These are phyloP conservation scores for Solanum medicagineum DNA, from an alignment of 257 asterid genomes.

Conservation along the genomic window DNA sequence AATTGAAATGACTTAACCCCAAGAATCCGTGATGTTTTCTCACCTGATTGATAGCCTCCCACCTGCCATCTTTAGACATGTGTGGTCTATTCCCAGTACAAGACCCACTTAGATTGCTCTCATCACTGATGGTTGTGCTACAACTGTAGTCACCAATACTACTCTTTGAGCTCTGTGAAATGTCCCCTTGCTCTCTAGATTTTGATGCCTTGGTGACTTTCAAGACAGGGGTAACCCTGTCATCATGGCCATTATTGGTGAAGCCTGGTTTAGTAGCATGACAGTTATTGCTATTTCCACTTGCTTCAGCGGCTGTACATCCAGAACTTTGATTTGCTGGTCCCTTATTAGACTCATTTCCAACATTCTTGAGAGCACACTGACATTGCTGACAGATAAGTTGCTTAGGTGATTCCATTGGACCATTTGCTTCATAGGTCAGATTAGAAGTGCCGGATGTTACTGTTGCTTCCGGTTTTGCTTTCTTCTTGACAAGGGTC, in stretches of 20 bases:
- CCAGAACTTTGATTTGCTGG: constrained; percentile 4
- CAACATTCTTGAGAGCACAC: constrained; percentile 44
- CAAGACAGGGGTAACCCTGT: constrained; percentile 8
- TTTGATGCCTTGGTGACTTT: constrained; percentile 26
- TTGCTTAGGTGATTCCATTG: constrained; percentile 12
- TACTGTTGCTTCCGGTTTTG: constrained; percentile 24
- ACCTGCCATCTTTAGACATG: constrained; percentile 74
- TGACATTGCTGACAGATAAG: constrained; percentile 74
- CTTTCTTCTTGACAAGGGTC: constrained; percentile 42
- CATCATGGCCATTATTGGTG: constrained; percentile 11
- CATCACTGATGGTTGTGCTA: constrained; percentile 73
- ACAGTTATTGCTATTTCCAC: constrained; percentile 6
- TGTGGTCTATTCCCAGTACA: constrained; percentile 64
- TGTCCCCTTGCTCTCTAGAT: constrained; percentile 43
- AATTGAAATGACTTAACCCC: constrained; percentile 60
- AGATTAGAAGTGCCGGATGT: constrained; percentile 6
- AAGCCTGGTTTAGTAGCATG: constrained; percentile 10
- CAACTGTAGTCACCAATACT: constrained; percentile 75
- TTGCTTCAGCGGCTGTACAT: constrained; percentile 6
- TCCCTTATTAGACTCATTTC: constrained; percentile 19
- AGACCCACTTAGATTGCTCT: constrained; percentile 66
- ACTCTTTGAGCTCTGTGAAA: constrained; percentile 81
- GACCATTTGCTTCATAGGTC: constrained; percentile 12
- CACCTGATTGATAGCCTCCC: constrained; percentile 57
- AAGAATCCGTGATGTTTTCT: constrained; percentile 55